Evolutionary conservation across 2,329 filamentous ascomycete genomes (phyloP), one percentile per base, ranked within the genome.

Genomic region (Alternaria sp.): DNA sequence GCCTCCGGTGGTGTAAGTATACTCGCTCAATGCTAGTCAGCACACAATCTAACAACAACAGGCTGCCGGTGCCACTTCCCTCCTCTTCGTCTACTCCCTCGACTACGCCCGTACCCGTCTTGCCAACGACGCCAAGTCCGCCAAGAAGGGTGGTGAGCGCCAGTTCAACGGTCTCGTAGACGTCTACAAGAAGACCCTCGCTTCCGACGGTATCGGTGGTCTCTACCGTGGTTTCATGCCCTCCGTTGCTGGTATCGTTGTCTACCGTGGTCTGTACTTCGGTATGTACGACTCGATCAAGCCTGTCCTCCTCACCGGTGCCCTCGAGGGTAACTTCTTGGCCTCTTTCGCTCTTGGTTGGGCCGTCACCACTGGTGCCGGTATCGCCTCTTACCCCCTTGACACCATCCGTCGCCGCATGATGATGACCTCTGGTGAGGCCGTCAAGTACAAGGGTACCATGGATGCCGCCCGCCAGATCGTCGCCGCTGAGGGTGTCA

Each of bases 251-350:
- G 95, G 95, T 91, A 99, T 99, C 85, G 85, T 99, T 80, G 95
- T 99, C 87, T 99, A 99, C 93, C 95, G 95, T 93, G 95, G 95
- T 97, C 93, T 99, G 79, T 99, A 99, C 94, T 99, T 99, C 92
- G 95, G 95, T 83, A 92, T 99, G 92, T 99, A 99, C 93, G 95
- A 99, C 88, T 99, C 95, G 78, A 90, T 99, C 89, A 99, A 99
- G 93, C 95, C 95, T 78, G 92, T 98, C 81, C 84, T 98, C 85
- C 93, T 99, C 74, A 89, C 91, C 82, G 95, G 95, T 83, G 69
- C 82, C 83, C 93, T 99, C 78, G 89, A 93, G 86, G 94, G 94
- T 87, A 97, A 94, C 92, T 99, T 99, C 94, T 87, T 99, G 80
- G 95, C 95, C 84, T 99, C 95, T 75, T 99, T 99, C 93, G 81